Percentiles rank a stretch among this genome's conserved stretches.
Evolutionary conservation across 2,329 filamentous ascomycete genomes (phyloP).

Genomic region (Ceratocystis ficicola): DNA sequence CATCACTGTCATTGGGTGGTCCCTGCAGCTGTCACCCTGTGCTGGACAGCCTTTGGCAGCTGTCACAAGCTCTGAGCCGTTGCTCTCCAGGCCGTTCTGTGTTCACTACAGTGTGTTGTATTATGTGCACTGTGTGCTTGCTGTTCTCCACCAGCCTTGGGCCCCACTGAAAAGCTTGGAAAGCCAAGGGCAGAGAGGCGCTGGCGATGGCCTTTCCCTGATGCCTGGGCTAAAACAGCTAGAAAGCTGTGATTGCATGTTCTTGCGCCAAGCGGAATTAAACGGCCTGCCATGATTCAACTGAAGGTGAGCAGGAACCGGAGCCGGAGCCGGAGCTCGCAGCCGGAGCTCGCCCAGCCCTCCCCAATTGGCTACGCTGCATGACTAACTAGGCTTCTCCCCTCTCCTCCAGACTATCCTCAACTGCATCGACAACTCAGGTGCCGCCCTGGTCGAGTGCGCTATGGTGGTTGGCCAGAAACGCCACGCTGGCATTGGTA

Average conservation of each 20-base stretch:
- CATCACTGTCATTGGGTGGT: background rate
- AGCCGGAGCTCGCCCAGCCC: background rate
- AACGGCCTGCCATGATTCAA: constrained; percentile 64
- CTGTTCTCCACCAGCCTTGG: background rate
- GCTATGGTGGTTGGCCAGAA: constrained; percentile 87
- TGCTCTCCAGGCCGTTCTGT: too few relatives aligned
- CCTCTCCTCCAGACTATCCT: constrained; percentile 61
- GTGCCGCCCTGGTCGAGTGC: constrained; percentile 93
- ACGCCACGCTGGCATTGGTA: constrained; percentile 77
- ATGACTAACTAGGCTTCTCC: constrained; percentile 11
- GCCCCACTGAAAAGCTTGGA: constrained; percentile 13
- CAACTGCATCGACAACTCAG: constrained; percentile 99
- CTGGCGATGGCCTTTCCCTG: constrained; percentile 9
- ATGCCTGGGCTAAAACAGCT: background rate
- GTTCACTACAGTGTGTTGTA: too few relatives aligned
- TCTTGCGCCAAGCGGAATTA: constrained; percentile 5
- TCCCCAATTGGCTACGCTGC: background rate
- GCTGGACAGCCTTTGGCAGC: background rate
- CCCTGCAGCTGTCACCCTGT: background rate
- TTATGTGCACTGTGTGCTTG: too few relatives aligned
- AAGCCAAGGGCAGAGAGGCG: background rate
- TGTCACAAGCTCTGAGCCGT: background rate
- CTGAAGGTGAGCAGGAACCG: constrained; percentile 50
- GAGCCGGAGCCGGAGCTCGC: background rate
- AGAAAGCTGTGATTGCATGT: background rate